Evolutionary conservation across 108 stramenopile genomes (phyloP), one percentile per base, ranked within the genome.

Genomic region (Cyclotella atomus): DNA sequence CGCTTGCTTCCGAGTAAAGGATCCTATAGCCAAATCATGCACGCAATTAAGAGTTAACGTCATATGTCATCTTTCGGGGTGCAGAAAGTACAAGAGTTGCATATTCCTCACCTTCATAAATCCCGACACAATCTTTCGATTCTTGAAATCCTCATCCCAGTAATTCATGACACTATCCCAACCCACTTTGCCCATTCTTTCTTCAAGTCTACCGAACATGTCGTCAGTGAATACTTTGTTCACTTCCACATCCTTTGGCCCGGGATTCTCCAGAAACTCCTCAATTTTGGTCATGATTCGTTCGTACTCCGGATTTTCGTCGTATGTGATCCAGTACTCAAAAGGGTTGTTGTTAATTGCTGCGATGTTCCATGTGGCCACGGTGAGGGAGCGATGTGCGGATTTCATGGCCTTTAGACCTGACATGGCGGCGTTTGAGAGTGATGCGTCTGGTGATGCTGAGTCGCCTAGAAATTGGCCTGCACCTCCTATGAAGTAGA

Each of bases 301-400:
- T 54, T 96, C 88, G 71, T 97, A 97, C 36, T 70, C 88, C 12
- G 83, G 86, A 82, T 96, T 87, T 57, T 87, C 89, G 46, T 90
- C 73, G 66, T 91, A 89, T 41, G 97, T 95, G 32, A 89, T 87
- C 88, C 88, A 87, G 81, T 87, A 89, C 83, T 89, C 88, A 57
- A 89, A 89, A 24, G 87, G 85, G 70, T 83, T 88, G 75, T 88
- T 84, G 68, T 89, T 97, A 68, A 97, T 94, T 49, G 97, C 97
- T 44, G 97, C 97, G 53, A 97, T 90, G 75, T 97, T 97, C 95
- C 95, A 97, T 23, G 83, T 79, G 3, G 89, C 77, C 25, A 84
- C 59, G 61, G 73, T 63, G 9, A 84, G 66, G 47, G 63, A 54
- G 21, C 84, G 84, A 3, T 55, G 56, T 17, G 81, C 35, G 24